These are phyloP conservation scores for Chrysoporthe deuterocubensis DNA, from an alignment of 2,329 filamentous ascomycete genomes.

Conservation along the genomic window DNA sequence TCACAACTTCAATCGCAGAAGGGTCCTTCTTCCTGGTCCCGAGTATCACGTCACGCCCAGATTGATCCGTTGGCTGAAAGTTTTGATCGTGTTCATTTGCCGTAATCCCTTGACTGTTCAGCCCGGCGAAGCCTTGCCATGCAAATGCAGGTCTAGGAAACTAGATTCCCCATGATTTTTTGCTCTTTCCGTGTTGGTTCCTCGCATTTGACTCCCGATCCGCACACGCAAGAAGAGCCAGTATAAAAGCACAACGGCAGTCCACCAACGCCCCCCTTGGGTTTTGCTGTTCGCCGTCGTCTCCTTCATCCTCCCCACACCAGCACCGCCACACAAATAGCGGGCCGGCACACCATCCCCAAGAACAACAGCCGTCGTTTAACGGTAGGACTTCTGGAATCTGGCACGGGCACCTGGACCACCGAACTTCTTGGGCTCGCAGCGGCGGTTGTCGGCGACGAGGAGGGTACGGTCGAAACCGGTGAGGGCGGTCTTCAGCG, in stretches of 20 bases:
- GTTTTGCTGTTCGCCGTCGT: slow-evolving; percentile 22
- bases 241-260: slow-evolving; percentile 27
- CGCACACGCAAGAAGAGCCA: slow-evolving; percentile 28
- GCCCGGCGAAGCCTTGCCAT: slow-evolving; percentile 50
- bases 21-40: background rate
- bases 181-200: slow-evolving; percentile 29
- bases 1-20: background rate
- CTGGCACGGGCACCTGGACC: slow-evolving; percentile 92
- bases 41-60: background rate
- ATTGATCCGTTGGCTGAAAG: slow-evolving; percentile 34
- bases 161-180: slow-evolving; percentile 41
- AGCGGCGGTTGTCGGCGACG: slow-evolving; percentile 98
- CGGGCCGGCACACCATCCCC: slow-evolving; percentile 26
- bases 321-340: slow-evolving; percentile 36
- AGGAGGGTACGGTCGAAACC: slow-evolving; percentile 74
- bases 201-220: slow-evolving; percentile 36
- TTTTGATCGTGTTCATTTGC: slow-evolving; percentile 52
- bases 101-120: slow-evolving; percentile 52
- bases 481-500: slow-evolving; percentile 95
- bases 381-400: slow-evolving; percentile 99
- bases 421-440: slow-evolving; percentile 98
- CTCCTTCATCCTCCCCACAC: slow-evolving; percentile 28
- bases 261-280: slow-evolving; percentile 25
- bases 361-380: slow-evolving; percentile 46
- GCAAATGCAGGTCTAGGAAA: slow-evolving; percentile 51